A percentile compares a stretch with the other conserved stretches of the same genome.
Conservation (phyloP, 371 early-diverging fungal genomes). For the Circinella umbellata region DNA sequence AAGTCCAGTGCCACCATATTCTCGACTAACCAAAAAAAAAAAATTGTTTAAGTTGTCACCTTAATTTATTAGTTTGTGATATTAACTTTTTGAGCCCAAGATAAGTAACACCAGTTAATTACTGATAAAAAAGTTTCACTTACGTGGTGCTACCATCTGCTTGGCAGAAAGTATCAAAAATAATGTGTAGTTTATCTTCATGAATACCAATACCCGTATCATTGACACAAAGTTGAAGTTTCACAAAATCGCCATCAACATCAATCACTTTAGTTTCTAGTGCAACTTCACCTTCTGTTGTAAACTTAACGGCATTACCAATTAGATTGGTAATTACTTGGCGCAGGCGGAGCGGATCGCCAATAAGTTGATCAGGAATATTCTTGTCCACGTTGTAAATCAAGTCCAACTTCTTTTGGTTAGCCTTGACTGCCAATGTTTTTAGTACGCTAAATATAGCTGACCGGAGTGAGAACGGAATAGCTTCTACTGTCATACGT, state of each 20-base stretch:
- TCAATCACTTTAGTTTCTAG: conserved; percentile 43
- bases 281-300: conserved; percentile 66
- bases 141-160: conserved; percentile 76
- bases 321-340: conserved; percentile 80
- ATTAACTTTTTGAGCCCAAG: neutral
- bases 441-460: conserved; percentile 63
- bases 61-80: no score
- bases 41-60: no score
- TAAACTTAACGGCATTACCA: conserved; percentile 83
- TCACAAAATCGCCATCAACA: conserved; percentile 44
- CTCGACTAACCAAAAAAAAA: conserved; percentile 11
- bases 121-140: conserved; percentile 5
- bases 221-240: conserved; percentile 65
- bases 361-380: conserved; percentile 65
- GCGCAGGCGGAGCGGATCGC: conserved; percentile 72
- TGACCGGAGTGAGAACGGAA: conserved; percentile 62
- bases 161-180: conserved; percentile 81
- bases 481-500: conserved; percentile 66
- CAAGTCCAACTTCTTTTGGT: conserved; percentile 62
- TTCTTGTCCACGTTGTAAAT: conserved; percentile 61
- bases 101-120: neutral
- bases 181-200: conserved; percentile 62
- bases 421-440: conserved; percentile 62
- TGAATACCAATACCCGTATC: conserved; percentile 88
- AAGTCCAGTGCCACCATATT: conserved; percentile 49